These are phyloP conservation scores for Leccinum uliginosum DNA, from an alignment of 768 basidiomycete species.

Conservation along the genomic window DNA sequence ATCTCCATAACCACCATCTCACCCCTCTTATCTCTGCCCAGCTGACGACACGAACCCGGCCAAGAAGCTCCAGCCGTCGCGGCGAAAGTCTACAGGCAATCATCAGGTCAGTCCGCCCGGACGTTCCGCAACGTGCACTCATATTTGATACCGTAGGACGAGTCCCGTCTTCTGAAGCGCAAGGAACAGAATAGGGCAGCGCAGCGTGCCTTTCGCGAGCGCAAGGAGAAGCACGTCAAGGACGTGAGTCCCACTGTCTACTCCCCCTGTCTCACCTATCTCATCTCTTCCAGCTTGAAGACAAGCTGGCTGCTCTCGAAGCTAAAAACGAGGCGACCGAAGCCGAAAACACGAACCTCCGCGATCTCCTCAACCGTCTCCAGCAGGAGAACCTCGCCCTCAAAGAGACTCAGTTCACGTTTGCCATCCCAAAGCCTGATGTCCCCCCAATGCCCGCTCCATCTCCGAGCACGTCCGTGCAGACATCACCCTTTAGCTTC, in stretches of 20 bases:
- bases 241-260: constrained; percentile 57
- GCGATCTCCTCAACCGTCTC: constrained; percentile 77
- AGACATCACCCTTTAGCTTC: constrained; percentile 24
- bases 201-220: constrained; percentile 94
- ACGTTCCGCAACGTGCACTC: not conserved
- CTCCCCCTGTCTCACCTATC: constrained; percentile 9
- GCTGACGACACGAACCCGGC: constrained; percentile 22
- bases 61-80: constrained; percentile 24
- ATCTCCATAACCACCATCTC: not conserved
- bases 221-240: constrained; percentile 96
- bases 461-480: constrained; percentile 19
- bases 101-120: constrained; percentile 28
- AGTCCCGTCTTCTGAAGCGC: constrained; percentile 73
- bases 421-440: constrained; percentile 60
- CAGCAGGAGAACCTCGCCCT: constrained; percentile 85
- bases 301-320: constrained; percentile 83
- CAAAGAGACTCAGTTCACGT: constrained; percentile 81
- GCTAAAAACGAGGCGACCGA: constrained; percentile 68
- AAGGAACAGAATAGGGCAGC: constrained; percentile 98
- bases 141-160: constrained; percentile 46
- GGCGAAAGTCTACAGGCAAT: constrained; percentile 41
- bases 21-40: not conserved
- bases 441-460: constrained; percentile 14
- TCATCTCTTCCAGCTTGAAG: constrained; percentile 63
- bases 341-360: constrained; percentile 84